A percentile compares a stretch with the other conserved stretches of the same genome.
Evolutionary conservation across 805 yeast species (phyloP).

Genomic region (Wickerhamiella nectarea): DNA sequence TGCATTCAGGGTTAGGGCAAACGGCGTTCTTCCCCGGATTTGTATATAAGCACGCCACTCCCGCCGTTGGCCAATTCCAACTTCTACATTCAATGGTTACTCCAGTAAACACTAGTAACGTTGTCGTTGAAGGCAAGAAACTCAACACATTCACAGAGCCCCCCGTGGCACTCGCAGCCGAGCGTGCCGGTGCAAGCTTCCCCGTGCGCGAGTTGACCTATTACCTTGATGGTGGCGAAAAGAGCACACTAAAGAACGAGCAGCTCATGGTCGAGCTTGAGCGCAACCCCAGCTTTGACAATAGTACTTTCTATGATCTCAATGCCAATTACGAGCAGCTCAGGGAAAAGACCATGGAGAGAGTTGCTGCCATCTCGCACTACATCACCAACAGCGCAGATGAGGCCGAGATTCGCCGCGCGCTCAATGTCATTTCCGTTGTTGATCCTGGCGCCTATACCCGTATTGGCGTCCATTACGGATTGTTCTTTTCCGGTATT

Average conservation of each 20-base stretch:
- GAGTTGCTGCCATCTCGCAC: conserved; percentile 20
- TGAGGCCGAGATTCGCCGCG: conserved; percentile 21
- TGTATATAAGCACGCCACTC: background rate
- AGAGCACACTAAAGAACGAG: conserved; percentile 29
- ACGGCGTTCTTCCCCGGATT: background rate
- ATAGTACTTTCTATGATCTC: conserved; percentile 34
- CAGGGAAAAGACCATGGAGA: conserved; percentile 28
- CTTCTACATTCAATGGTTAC: background rate
- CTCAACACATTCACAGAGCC: conserved; percentile 26
- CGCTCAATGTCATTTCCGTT: conserved; percentile 22
- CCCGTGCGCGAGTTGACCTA: conserved; percentile 28
- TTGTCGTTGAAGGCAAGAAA: conserved; percentile 16
- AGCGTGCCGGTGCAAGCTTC: conserved; percentile 29
- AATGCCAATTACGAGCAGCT: conserved; percentile 27
- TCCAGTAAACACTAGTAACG: conserved; percentile 10
- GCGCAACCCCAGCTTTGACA: conserved; percentile 37
- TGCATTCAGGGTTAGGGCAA: background rate
- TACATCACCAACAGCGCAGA: conserved; percentile 18
- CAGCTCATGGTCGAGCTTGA: conserved; percentile 33
- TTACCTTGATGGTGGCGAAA: conserved; percentile 31
- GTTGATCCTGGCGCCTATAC: conserved; percentile 69
- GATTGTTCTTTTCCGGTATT: conserved; percentile 67
- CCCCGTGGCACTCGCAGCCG: conserved; percentile 26
- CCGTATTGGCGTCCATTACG: conserved; percentile 77
- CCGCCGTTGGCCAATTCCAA: background rate